A percentile compares a stretch with the other conserved stretches of the same genome.
Conservation (phyloP, 2,329 filamentous ascomycete genomes). For the Pseudogymnoascus sp. region DNA sequence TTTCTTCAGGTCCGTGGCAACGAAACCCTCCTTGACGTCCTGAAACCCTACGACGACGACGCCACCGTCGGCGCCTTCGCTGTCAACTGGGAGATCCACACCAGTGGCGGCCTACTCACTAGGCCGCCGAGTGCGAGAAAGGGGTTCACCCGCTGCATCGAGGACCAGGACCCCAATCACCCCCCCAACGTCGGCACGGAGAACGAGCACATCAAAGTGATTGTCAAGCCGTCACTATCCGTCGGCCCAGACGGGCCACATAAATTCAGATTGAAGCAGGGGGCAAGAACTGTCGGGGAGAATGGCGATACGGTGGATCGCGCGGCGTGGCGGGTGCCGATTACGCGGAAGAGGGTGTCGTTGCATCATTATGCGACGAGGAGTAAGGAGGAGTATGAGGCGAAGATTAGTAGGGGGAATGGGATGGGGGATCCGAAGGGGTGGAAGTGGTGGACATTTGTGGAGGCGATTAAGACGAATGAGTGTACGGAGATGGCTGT, state of each 20-base stretch:
- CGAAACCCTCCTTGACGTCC: conserved; percentile 22
- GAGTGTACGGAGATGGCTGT: conserved; percentile 21
- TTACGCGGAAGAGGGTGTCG: conserved; percentile 23
- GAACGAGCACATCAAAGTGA: conserved; percentile 27
- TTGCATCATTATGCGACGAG: conserved; percentile 30
- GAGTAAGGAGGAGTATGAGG: conserved; percentile 26
- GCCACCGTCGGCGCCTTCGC: conserved; percentile 25
- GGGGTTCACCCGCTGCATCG: conserved; percentile 26
- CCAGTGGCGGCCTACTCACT: conserved; percentile 21
- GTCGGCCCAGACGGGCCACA: conserved; percentile 17
- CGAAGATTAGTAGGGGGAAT: conserved; percentile 24
- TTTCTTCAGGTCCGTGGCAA: conserved; percentile 18
- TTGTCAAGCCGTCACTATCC: conserved; percentile 24
- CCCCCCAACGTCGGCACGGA: conserved; percentile 16
- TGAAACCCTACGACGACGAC: conserved; percentile 21
- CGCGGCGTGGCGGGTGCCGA: conserved; percentile 21
- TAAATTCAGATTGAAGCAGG: conserved; percentile 18
- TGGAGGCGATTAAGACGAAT: conserved; percentile 20
- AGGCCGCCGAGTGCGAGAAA: conserved; percentile 15
- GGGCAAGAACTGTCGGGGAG: conserved; percentile 22
- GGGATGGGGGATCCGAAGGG: conserved; percentile 21
- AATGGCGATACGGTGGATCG: conserved; percentile 18
- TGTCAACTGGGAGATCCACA: conserved; percentile 29
- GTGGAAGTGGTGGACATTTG: conserved; percentile 17
- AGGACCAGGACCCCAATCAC: conserved; percentile 15